A percentile compares a stretch with the other conserved stretches of the same genome.
Conservation (phyloP, 1,139 yeast species). For the Nakaseomyces sp. region DNA sequence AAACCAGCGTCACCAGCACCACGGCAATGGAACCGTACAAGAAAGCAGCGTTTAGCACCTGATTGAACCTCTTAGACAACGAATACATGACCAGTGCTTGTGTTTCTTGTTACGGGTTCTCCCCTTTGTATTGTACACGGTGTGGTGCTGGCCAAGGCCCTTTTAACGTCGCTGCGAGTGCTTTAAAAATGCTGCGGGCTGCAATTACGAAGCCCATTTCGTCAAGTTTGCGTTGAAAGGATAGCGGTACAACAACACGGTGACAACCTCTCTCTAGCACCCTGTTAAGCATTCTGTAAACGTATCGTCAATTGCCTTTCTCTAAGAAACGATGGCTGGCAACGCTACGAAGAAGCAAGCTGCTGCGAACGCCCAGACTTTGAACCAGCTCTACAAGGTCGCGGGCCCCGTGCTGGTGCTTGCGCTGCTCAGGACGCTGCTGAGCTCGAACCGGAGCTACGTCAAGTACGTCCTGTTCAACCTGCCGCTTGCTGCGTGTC, state of each 20-base stretch:
- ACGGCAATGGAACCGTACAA: conserved; percentile 44
- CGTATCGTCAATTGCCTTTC: too few relatives aligned
- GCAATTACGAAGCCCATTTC: too few relatives aligned
- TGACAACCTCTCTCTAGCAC: too few relatives aligned
- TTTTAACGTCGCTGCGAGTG: too few relatives aligned
- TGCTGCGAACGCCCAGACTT: conserved; percentile 9
- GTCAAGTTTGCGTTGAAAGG: too few relatives aligned
- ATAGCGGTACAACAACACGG: too few relatives aligned
- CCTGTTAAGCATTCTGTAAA: too few relatives aligned
- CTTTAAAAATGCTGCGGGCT: too few relatives aligned
- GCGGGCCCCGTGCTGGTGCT: conserved; percentile 13
- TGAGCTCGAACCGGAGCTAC: conserved; percentile 8
- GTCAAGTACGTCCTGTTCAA: conserved; percentile 16
- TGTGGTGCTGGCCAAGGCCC: too few relatives aligned
- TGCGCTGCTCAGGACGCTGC: conserved; percentile 14
- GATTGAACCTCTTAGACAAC: conserved; percentile 41
- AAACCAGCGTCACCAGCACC: conserved; percentile 39
- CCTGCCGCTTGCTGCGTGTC: conserved; percentile 20
- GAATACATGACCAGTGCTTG: conserved; percentile 33
- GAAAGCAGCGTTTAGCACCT: conserved; percentile 47
- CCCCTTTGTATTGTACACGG: too few relatives aligned
- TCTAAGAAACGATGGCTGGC: conserved; percentile 14
- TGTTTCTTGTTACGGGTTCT: too few relatives aligned
- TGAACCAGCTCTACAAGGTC: conserved; percentile 11
- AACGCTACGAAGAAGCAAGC: conserved; percentile 18